Evolutionary conservation across 768 basidiomycete species (phyloP), one percentile per base, ranked within the genome.

Genomic region (Panus rudis): DNA sequence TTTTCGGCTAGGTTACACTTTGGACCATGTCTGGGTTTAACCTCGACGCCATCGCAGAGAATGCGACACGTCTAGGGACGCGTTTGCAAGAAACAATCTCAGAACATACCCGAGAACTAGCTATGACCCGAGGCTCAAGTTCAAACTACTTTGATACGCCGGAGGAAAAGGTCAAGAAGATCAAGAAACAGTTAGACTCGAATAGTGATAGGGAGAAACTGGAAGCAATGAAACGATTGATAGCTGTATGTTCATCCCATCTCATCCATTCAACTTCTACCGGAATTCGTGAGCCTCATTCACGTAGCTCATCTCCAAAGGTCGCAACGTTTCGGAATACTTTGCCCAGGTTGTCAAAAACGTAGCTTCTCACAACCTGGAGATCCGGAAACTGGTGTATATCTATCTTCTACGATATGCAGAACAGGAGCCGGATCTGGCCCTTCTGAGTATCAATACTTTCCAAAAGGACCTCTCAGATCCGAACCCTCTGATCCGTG

Each of bases 261-360:
- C 14, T 14, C 24, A 42, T 34, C 35, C 28, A 25, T 46, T 39
- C 38, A 17, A 37, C 47, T 37, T 27, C 39, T 43, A 41, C 41
- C 27, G 35, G n/a, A 27, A 30, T 37, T n/a, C n/a, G 33, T 17
- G 21, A 35, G 21, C 33, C 33, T 35, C 33, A 35, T 35, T 35
- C 33, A 35, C 16, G 22, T 57, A 92, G 90, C 77, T 94, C 63
- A 93, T 94, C 42, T 92, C 89, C 28, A 93, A 94, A 69, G 83
- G 84, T 38, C 82, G 89, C 42, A 84, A 91, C 52, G 89, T 96
- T 50, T 84, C 92, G 20, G 78, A 84, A 48, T 93, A 92, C 74
- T 98, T 98, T 57, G 88, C 96, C 4, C 87, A 88, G 57, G 96
- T 99, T 21, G 92, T 97, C 55, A 97, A 93, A 70, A 93, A 93